Percentiles rank a stretch among this genome's conserved stretches.
Conservation (phyloP, 78 protist species). For the Tieghemostelium lacteum region DNA sequence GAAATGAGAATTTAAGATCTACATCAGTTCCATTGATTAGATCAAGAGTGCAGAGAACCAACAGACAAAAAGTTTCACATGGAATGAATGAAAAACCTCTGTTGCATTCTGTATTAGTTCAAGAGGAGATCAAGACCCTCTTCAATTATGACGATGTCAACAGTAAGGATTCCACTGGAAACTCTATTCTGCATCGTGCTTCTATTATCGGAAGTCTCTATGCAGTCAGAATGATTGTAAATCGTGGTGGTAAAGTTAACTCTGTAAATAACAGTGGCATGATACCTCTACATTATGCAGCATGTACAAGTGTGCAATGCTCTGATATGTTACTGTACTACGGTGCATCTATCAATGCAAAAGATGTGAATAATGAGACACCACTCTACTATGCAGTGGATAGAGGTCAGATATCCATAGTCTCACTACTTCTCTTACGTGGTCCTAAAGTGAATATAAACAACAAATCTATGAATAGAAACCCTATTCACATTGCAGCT, state of each 20-base stretch:
- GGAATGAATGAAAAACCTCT: constrained; percentile 23
- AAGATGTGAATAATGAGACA: constrained; percentile 44
- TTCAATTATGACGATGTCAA: constrained; percentile 49
- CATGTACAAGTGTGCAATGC: constrained; percentile 45
- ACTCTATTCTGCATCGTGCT: constrained; percentile 53
- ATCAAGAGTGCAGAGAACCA: constrained; percentile 21
- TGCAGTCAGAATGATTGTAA: constrained; percentile 35
- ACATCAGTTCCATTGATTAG: constrained; percentile 62
- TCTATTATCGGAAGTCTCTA: constrained; percentile 44
- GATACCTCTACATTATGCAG: constrained; percentile 77
- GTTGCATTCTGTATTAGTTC: constrained; percentile 57
- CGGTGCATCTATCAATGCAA: constrained; percentile 30
- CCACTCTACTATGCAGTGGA: constrained; percentile 62
- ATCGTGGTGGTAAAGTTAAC: constrained; percentile 59
- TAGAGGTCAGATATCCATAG: constrained; percentile 37
- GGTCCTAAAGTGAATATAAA: constrained; percentile 33
- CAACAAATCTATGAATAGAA: constrained; percentile 28
- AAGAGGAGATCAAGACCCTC: constrained; percentile 66
- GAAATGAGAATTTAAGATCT: constrained; percentile 6
- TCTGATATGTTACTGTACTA: constrained; percentile 45
- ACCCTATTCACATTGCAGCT: constrained; percentile 54
- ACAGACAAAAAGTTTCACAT: constrained; percentile 7
- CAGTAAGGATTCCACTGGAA: constrained; percentile 28
- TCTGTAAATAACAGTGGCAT: constrained; percentile 29
- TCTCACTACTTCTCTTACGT: constrained; percentile 14